These are phyloP conservation scores for Acanthamoeba rhysodes DNA, from an alignment of 208 protist genomes.

Conservation along the genomic window DNA sequence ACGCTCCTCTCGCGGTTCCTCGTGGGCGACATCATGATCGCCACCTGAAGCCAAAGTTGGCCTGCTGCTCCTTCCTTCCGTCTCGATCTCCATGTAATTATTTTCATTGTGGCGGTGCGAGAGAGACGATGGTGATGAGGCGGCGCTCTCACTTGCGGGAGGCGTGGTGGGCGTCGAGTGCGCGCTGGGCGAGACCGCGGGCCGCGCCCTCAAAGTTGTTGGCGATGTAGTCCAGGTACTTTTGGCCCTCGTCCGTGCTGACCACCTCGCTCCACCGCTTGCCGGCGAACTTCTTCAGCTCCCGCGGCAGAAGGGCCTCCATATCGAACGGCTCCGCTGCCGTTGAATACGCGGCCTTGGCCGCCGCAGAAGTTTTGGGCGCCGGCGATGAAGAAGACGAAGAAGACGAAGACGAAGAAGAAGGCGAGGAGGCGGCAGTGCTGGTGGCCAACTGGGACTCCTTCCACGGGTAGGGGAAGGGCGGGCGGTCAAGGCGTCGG, in stretches of 20 bases:
- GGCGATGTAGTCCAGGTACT: slow-evolving; percentile 73
- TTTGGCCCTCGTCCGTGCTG: slow-evolving; percentile 58
- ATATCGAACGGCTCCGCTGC: slow-evolving; percentile 57
- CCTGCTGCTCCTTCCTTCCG: background rate
- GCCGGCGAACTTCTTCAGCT: slow-evolving; percentile 78
- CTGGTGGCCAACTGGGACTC: background rate
- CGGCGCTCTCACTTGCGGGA: background rate
- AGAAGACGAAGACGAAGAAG: background rate
- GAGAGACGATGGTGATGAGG: too few species aligned
- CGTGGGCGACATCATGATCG: slow-evolving; percentile 20
- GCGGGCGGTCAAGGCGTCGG: background rate
- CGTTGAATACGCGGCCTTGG: background rate
- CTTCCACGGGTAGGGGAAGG: slow-evolving; percentile 78
- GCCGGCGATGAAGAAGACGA: background rate
- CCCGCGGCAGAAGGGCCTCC: slow-evolving; percentile 71
- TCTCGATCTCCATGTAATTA: background rate
- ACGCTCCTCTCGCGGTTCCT: slow-evolving; percentile 22
- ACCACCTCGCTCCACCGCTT: slow-evolving; percentile 80
- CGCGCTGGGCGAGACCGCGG: slow-evolving; percentile 2
- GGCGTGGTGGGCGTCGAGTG: slow-evolving; percentile 27
- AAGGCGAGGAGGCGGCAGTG: background rate
- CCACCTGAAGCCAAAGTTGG: background rate
- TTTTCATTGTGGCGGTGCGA: too few species aligned
- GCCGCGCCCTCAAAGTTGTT: background rate
- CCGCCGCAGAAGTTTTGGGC: background rate